Conservation (phyloP, 176 grass and related monocot genomes). For the Aegilops longissima region DNA sequence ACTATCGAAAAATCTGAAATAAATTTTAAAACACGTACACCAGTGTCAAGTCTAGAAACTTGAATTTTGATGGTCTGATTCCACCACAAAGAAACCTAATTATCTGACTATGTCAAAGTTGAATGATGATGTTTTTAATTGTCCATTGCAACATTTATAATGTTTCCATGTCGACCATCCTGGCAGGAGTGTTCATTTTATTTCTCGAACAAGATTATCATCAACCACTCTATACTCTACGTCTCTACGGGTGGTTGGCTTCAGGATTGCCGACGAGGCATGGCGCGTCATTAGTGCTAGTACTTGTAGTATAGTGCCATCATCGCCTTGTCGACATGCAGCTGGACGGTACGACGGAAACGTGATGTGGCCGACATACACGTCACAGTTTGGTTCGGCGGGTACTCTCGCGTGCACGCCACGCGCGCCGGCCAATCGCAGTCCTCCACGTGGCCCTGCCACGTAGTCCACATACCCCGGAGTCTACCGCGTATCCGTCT, state of each 20-base stretch:
- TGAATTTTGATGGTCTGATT: too few relatives aligned
- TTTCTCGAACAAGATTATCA: neutral
- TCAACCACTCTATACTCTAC: neutral
- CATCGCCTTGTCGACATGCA: neutral
- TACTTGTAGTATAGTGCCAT: neutral
- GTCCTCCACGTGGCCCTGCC: neutral
- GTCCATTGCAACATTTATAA: too few relatives aligned
- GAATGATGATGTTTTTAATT: too few relatives aligned
- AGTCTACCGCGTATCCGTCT: neutral
- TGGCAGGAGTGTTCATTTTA: neutral
- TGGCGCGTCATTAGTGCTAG: neutral
- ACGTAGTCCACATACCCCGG: neutral
- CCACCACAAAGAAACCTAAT: too few relatives aligned
- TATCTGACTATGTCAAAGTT: too few relatives aligned
- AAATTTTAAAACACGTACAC: too few relatives aligned
- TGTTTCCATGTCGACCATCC: too few relatives aligned
- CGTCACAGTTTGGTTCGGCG: neutral
- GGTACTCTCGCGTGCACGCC: conserved; percentile 17
- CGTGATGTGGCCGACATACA: neutral
- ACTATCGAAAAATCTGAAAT: too few relatives aligned
- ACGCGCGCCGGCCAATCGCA: conserved; percentile 19
- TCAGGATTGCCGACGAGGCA: neutral
- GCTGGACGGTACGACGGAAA: neutral
- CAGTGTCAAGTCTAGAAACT: too few relatives aligned
- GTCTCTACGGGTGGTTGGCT: neutral